Base-by-base conservation (phyloP, 2,329 filamentous ascomycete species). In the Pseudogymnoascus destructans region DNA sequence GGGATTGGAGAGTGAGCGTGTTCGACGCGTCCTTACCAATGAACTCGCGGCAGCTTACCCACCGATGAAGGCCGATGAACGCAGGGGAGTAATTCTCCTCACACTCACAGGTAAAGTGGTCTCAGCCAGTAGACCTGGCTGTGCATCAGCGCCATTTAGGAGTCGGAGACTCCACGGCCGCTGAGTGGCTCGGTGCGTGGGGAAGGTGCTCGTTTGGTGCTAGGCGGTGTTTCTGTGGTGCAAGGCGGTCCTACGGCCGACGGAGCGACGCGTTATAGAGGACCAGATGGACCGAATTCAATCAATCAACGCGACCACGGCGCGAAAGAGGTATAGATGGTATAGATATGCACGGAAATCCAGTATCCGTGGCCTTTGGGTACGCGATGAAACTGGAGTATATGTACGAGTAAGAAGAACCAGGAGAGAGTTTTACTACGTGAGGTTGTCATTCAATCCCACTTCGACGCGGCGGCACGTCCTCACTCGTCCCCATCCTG, bases 21-120 rank as follows among this genome's bases (percentile, higher is more conserved):
- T 46, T 40, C 40, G 40, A 46, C 40, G 40, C 40, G 40, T 46
- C 40, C 40, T 11, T 46, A 46, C 40, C 40, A 46, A 46, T 46
- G 40, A 46, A 25, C 13, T 46, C 40, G 40, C 40, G 40, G 40
- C 40, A 46, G 40, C 21, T 25, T 25, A 46, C 40, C 40, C 40
- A 21, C 40, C 21, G 13, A 46, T 6, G 13, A 15, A 7, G 21
- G 40, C 40, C 21, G 13, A 46, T 6, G 13, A 15, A 7, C 40
- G 21, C 40, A 25, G 8, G 21, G 19, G 21, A n/a, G 21, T 15
- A 46, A 46, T 9, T 46, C 15, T 46, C 40, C 21, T 46, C 38
- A 21, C 38, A 23, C 21, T 46, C 38, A 21, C 38, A 23, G 38
- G 1, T 11, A 23, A 19, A 21, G 38, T 21, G 2, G 2, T 46